Conservation (phyloP, 1,284 basidiomycete genomes). For the Melampsora larici-populina region DNA sequence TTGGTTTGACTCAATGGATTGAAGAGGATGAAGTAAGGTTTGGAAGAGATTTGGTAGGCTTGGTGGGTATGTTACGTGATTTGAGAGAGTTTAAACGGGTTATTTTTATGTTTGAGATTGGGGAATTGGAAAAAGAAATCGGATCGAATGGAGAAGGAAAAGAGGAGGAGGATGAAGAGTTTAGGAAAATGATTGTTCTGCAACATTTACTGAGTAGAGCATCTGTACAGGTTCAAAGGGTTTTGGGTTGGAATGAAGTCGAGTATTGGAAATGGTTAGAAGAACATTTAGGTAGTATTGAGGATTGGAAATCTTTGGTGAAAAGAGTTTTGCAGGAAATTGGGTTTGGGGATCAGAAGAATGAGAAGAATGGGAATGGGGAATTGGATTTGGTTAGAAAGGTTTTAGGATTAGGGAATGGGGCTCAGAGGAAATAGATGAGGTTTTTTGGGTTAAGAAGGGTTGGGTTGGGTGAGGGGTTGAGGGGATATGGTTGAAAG, state of each 20-base stretch:
- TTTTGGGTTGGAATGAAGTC: conserved; percentile 85
- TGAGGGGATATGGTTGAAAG: too few species aligned
- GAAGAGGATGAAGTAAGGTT: conserved; percentile 46
- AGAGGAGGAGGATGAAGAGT: neutral
- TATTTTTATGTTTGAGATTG: neutral
- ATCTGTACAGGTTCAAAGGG: conserved; percentile 65
- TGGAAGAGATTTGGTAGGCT: conserved; percentile 62
- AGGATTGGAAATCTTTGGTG: neutral
- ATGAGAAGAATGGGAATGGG: too few species aligned
- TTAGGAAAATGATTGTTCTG: neutral
- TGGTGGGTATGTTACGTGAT: conserved; percentile 73
- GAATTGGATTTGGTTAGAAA: too few species aligned
- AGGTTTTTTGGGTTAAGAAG: too few species aligned
- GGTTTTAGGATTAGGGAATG: too few species aligned
- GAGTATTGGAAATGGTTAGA: conserved; percentile 73
- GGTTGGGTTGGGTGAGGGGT: too few species aligned
- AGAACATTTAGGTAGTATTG: conserved; percentile 45
- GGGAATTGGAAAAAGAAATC: neutral
- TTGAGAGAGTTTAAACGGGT: conserved; percentile 72
- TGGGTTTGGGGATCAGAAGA: neutral
- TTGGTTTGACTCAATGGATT: conserved; percentile 59
- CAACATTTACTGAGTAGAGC: conserved; percentile 11
- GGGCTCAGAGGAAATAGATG: too few species aligned
- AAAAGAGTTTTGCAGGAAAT: neutral
- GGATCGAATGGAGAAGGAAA: neutral